A percentile compares a stretch with the other conserved stretches of the same genome.
Evolutionary conservation across 129 eudicot species (phyloP).

Genomic region (Tagetes erecta): DNA sequence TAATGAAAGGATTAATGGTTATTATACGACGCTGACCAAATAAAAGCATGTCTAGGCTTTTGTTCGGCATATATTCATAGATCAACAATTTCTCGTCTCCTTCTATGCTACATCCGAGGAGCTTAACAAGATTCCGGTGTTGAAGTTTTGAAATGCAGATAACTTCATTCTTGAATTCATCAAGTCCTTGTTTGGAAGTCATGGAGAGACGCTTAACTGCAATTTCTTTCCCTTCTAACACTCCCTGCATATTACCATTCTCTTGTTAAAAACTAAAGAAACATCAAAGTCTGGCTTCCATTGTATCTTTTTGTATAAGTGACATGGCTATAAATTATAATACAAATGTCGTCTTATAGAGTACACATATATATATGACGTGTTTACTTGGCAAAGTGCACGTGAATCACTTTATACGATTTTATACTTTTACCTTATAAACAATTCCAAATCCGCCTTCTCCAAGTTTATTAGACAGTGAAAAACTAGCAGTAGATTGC

Average conservation of each 20-base stretch:
- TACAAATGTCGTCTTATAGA: background rate
- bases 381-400: background rate
- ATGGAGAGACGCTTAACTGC: constrained; percentile 18
- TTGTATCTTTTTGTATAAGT: background rate
- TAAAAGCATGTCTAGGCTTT: background rate
- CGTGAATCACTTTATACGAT: background rate
- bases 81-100: constrained; percentile 1
- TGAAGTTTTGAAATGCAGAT: constrained; percentile 18
- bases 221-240: constrained; percentile 13
- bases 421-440: constrained; percentile 30
- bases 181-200: constrained; percentile 11
- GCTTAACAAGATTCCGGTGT: constrained; percentile 18
- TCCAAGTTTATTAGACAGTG: constrained; percentile 31
- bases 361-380: background rate
- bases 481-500: constrained; percentile 22
- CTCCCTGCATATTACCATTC: background rate
- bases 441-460: constrained; percentile 45
- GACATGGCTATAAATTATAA: background rate
- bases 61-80: constrained; percentile 12
- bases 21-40: background rate
- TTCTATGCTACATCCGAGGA: constrained; percentile 11
- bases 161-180: constrained; percentile 13
- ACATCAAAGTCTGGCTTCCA: background rate
- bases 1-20: background rate
- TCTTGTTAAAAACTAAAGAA: background rate